These are phyloP conservation scores for Lumnitzera racemosa DNA, from an alignment of 345 rosid species.

Conservation along the genomic window DNA sequence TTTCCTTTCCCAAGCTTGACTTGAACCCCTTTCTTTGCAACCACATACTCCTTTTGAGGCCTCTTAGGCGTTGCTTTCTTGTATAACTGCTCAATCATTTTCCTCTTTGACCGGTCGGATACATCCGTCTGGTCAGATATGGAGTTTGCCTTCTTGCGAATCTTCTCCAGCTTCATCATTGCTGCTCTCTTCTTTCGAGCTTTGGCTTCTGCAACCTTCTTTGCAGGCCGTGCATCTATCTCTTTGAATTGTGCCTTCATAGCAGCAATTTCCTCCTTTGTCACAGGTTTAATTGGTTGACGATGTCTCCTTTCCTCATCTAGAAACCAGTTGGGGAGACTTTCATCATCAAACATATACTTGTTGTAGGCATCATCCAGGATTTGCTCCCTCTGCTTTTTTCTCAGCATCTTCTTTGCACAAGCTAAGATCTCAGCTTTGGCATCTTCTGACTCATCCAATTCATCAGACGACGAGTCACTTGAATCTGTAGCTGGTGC, in stretches of 20 bases:
- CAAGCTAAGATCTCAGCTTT: slow-evolving; percentile 89
- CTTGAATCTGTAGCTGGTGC: slow-evolving; percentile 69
- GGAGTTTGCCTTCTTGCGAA: slow-evolving; percentile 80
- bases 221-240: slow-evolving; percentile 86
- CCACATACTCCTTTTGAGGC: slow-evolving; percentile 72
- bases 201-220: slow-evolving; percentile 94
- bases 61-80: slow-evolving; percentile 67
- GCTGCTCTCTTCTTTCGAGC: slow-evolving; percentile 79
- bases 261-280: slow-evolving; percentile 80
- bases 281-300: slow-evolving; percentile 65
- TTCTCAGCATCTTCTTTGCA: slow-evolving; percentile 89
- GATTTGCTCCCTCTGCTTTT: slow-evolving; percentile 74
- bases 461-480: slow-evolving; percentile 71
- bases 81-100: slow-evolving; percentile 77
- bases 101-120: slow-evolving; percentile 67
- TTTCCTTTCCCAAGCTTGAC: slow-evolving; percentile 79
- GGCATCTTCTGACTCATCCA: slow-evolving; percentile 46
- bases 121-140: slow-evolving; percentile 76
- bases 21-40: slow-evolving; percentile 88
- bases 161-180: slow-evolving; percentile 70
- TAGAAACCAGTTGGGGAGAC: slow-evolving; percentile 77
- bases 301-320: slow-evolving; percentile 85
- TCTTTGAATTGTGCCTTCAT: slow-evolving; percentile 88
- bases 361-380: slow-evolving; percentile 81
- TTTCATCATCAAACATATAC: slow-evolving; percentile 68